phyloP scores from a whole-genome alignment of 2,329 filamentous ascomycete genomes.

The Grosmannia clavigera region DNA sequence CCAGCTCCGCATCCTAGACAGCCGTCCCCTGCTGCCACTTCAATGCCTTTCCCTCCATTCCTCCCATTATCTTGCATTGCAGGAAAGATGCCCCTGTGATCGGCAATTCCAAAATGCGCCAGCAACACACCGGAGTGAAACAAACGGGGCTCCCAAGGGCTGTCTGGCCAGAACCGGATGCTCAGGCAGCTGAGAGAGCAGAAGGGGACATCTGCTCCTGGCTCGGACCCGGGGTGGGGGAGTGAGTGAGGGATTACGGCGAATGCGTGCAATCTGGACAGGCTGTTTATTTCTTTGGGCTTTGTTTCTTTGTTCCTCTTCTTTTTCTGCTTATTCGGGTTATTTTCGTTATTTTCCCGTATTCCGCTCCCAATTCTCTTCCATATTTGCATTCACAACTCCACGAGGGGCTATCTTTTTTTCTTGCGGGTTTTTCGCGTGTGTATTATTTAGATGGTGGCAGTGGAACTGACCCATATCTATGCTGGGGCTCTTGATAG shows the following conservation, averaged over 20 bases:
- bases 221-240: background rate
- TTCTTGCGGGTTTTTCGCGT: background rate
- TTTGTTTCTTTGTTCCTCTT: background rate
- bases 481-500: background rate
- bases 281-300: background rate
- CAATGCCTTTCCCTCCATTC: background rate
- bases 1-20: background rate
- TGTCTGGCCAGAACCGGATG: background rate
- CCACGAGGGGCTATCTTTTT: background rate
- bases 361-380: too few species aligned
- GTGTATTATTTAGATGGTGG: background rate
- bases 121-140: background rate
- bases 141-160: background rate
- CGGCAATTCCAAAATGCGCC: constrained; percentile 1
- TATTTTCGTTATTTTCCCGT: background rate
- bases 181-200: background rate
- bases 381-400: background rate
- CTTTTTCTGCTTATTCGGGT: background rate
- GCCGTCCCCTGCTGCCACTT: background rate
- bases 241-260: background rate
- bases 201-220: background rate
- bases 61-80: constrained; percentile 10
- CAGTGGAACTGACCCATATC: background rate
- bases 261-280: background rate
- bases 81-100: constrained; percentile 4